Conservation (phyloP, 148 eudicot species). For the Diospyros kaki region DNA sequence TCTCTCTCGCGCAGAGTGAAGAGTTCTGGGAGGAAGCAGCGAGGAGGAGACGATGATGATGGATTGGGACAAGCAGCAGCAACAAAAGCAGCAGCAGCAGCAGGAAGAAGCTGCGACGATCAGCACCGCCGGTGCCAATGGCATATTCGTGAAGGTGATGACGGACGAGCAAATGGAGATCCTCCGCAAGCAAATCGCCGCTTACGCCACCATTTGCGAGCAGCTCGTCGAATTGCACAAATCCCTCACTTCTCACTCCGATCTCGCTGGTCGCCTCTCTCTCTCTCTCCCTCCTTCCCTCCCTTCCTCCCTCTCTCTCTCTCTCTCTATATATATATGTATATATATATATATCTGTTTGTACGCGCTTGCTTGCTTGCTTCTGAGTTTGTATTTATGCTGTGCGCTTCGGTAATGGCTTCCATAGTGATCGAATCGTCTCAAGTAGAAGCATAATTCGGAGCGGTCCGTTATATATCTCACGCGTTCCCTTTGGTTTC, state of each 20-base stretch:
- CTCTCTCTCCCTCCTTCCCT: too few species aligned
- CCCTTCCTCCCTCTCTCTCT: too few species aligned
- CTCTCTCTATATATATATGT: too few species aligned
- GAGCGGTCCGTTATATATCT: too few species aligned
- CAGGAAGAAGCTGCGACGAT: slow-evolving; percentile 7
- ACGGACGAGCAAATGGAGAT: slow-evolving; percentile 88
- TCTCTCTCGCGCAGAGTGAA: not conserved
- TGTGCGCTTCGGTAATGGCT: too few species aligned
- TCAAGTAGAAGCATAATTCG: too few species aligned
- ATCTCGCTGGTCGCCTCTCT: slow-evolving; percentile 56
- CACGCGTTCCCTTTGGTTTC: too few species aligned
- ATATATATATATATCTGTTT: too few species aligned
- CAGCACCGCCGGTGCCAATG: slow-evolving; percentile 21
- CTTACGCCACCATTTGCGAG: slow-evolving; percentile 82
- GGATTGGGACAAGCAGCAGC: slow-evolving; percentile 16
- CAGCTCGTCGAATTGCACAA: slow-evolving; percentile 85
- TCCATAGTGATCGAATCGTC: too few species aligned
- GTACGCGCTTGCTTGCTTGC: too few species aligned
- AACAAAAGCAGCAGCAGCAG: not conserved
- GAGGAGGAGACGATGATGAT: slow-evolving; percentile 8
- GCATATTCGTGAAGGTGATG: slow-evolving; percentile 75
- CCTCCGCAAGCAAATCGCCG: slow-evolving; percentile 78
- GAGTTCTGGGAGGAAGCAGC: not conserved
- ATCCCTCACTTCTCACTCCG: slow-evolving; percentile 65
- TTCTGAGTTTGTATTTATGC: too few species aligned